These are phyloP conservation scores for Sporothrix brunneoviolacea DNA, from an alignment of 2,329 filamentous ascomycete genomes.

Conservation along the genomic window DNA sequence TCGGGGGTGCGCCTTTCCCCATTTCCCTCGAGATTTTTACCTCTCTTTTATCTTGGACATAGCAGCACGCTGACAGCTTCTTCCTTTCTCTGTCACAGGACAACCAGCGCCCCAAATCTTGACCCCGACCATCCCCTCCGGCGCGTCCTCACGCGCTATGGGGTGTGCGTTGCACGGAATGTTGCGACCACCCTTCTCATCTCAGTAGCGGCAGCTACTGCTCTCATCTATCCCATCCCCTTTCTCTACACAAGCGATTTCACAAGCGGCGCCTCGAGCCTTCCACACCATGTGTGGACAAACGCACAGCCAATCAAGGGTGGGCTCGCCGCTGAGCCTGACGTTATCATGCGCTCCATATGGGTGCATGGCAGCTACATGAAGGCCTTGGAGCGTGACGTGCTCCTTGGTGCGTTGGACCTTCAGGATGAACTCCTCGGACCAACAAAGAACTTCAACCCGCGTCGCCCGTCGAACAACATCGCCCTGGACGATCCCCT, in stretches of 20 bases:
- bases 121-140: constrained; percentile 59
- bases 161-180: constrained; percentile 63
- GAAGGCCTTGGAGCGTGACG: constrained; percentile 60
- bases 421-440: constrained; percentile 66
- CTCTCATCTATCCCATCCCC: constrained; percentile 67
- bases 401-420: constrained; percentile 60
- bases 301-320: constrained; percentile 59
- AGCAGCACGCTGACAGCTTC: background rate
- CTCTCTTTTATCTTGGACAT: background rate
- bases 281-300: constrained; percentile 78
- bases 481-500: constrained; percentile 24
- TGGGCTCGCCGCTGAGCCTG: constrained; percentile 41
- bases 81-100: constrained; percentile 46
- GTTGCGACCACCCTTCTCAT: constrained; percentile 67
- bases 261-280: constrained; percentile 61
- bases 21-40: constrained; percentile 54
- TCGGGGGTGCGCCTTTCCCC: constrained; percentile 70
- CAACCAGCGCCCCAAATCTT: constrained; percentile 65
- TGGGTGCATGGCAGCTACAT: constrained; percentile 81
- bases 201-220: constrained; percentile 63
- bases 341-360: constrained; percentile 75
- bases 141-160: constrained; percentile 59
- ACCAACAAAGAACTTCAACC: constrained; percentile 48
- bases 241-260: constrained; percentile 70
- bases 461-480: constrained; percentile 31